These are phyloP conservation scores for Termitomyces sp. DNA, from an alignment of 768 basidiomycete genomes.

Conservation along the genomic window DNA sequence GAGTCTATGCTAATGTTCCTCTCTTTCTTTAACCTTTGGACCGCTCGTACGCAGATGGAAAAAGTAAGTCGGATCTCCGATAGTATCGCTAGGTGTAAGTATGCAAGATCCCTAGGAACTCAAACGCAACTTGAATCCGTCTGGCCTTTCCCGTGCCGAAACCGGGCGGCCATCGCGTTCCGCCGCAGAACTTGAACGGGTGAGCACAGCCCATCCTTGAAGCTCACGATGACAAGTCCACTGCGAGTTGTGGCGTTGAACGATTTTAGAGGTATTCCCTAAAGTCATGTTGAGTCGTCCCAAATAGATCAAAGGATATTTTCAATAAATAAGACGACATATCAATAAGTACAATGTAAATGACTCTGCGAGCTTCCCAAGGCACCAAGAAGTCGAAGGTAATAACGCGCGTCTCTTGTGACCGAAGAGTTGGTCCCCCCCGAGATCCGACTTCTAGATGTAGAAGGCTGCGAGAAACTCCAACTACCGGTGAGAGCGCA, in stretches of 20 bases:
- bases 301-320: neutral
- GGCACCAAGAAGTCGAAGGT: slow-evolving; percentile 16
- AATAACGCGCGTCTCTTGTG: slow-evolving; percentile 6
- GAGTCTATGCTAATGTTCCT: neutral
- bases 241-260: slow-evolving; percentile 15
- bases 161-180: slow-evolving; percentile 7
- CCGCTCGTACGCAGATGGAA: neutral
- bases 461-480: neutral
- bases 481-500: neutral
- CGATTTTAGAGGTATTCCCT: neutral
- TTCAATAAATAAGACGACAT: neutral
- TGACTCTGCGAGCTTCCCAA: slow-evolving; percentile 6
- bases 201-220: neutral
- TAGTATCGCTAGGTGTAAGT: neutral
- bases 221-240: neutral
- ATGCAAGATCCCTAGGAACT: neutral
- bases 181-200: no score
- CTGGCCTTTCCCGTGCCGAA: slow-evolving; percentile 3
- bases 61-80: neutral
- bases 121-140: neutral
- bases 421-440: slow-evolving; percentile 6
- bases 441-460: slow-evolving; percentile 10
- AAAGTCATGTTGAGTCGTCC: neutral
- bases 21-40: slow-evolving; percentile 1
- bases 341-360: neutral